phyloP scores from a whole-genome alignment of 106 monocot genomes.

The Allium sativum region DNA sequence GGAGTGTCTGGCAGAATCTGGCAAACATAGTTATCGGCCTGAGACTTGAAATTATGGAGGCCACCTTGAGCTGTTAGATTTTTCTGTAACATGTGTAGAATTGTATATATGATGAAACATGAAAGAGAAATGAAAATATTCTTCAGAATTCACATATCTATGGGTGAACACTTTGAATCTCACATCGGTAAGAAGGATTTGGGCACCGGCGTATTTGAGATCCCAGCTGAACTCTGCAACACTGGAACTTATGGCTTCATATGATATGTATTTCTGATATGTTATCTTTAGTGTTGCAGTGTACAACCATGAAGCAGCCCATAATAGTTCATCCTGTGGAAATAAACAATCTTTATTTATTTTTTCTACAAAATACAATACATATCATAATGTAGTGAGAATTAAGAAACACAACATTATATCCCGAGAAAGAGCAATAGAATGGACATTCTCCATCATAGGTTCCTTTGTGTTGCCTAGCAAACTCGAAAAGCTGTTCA shows the following conservation, averaged over 20 bases:
- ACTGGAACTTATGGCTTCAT: slow-evolving; percentile 10
- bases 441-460: slow-evolving; percentile 91
- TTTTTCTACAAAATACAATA: not conserved
- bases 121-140: not conserved
- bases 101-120: not conserved
- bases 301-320: slow-evolving; percentile 52
- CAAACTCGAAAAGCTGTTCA: slow-evolving; percentile 76
- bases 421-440: slow-evolving; percentile 94
- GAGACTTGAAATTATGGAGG: slow-evolving; percentile 50
- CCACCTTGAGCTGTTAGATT: slow-evolving; percentile 30
- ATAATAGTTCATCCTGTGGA: slow-evolving; percentile 77
- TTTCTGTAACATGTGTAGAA: slow-evolving; percentile 17
- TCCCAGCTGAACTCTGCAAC: slow-evolving; percentile 94
- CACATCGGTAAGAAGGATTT: slow-evolving; percentile 69
- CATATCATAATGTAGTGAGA: not conserved
- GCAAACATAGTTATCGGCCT: slow-evolving; percentile 85
- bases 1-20: slow-evolving; percentile 65
- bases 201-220: slow-evolving; percentile 78
- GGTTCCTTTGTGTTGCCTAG: slow-evolving; percentile 49
- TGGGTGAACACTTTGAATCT: not conserved
- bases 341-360: not conserved
- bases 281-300: not conserved
- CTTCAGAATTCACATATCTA: not conserved
- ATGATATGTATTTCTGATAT: slow-evolving; percentile 1
- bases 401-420: slow-evolving; percentile 31